Conservation (phyloP, 2,329 filamentous ascomycete species). For the Xylaria sp. region DNA sequence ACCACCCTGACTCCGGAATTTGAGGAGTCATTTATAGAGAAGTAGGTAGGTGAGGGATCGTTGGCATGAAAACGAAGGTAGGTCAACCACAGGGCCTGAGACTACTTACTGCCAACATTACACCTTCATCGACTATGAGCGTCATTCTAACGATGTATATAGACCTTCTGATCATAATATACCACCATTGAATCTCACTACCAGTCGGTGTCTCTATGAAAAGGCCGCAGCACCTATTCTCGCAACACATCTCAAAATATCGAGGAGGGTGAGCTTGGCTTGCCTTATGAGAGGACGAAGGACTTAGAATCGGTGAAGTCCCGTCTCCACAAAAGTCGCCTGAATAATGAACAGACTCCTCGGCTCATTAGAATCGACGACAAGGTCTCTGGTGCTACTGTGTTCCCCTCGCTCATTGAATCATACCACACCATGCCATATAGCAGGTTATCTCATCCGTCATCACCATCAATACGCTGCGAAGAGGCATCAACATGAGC, state of each 20-base stretch:
- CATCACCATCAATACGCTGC: not conserved
- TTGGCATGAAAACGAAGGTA: not conserved
- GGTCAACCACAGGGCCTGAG: not conserved
- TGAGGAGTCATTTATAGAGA: not conserved
- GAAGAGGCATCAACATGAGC: not conserved
- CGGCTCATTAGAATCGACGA: not conserved
- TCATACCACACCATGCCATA: not conserved
- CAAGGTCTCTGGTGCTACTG: not conserved
- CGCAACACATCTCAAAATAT: not conserved
- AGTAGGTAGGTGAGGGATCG: not conserved
- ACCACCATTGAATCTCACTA: not conserved
- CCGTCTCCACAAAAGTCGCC: not conserved
- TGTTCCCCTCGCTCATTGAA: constrained; percentile 5
- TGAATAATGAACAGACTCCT: constrained; percentile 23
- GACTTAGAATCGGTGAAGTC: not conserved
- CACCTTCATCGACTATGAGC: not conserved
- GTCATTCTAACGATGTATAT: not conserved
- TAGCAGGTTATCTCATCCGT: not conserved
- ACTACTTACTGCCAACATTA: not conserved
- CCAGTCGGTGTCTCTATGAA: not conserved
- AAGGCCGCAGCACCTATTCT: not conserved
- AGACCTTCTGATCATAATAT: not conserved
- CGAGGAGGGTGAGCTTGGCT: constrained; percentile 2
- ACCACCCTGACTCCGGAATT: too few relatives aligned
- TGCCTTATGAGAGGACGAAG: constrained; percentile 4